These are phyloP conservation scores for Wickerhamiella sergipiensis DNA, from an alignment of 805 yeast species.

Conservation along the genomic window DNA sequence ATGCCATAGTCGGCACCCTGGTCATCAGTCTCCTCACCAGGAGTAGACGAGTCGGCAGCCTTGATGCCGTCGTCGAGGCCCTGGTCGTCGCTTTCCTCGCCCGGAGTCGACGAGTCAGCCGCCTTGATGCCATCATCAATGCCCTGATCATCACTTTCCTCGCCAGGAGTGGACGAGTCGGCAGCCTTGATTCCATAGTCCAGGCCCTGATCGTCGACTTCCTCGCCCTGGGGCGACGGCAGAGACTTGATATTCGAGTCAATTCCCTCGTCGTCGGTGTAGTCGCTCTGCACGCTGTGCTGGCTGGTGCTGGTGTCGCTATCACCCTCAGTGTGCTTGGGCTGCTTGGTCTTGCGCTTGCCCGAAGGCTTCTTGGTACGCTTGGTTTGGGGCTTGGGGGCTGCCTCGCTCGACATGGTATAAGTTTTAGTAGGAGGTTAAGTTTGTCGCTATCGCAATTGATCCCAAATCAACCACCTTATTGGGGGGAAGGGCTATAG, in stretches of 20 bases:
- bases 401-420: background rate
- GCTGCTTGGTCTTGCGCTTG: background rate
- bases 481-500: background rate
- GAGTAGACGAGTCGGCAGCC: background rate
- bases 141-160: background rate
- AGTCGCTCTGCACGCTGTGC: background rate
- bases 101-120: background rate
- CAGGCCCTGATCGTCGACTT: background rate
- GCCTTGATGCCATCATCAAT: conserved; percentile 3
- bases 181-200: background rate
- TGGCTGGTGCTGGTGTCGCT: background rate
- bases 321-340: background rate
- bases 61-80: conserved; percentile 2
- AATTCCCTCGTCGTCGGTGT: background rate
- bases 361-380: background rate
- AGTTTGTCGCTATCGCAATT: background rate
- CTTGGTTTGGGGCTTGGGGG: background rate
- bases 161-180: background rate
- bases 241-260: background rate
- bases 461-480: background rate
- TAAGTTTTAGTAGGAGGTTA: background rate
- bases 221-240: background rate
- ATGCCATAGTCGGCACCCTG: conserved; percentile 14
- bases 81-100: conserved; percentile 13
- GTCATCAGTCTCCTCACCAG: conserved; percentile 15